A percentile compares a stretch with the other conserved stretches of the same genome.
Conservation (phyloP, 23 red algal genomes). For the Gracilaria domingensis region DNA sequence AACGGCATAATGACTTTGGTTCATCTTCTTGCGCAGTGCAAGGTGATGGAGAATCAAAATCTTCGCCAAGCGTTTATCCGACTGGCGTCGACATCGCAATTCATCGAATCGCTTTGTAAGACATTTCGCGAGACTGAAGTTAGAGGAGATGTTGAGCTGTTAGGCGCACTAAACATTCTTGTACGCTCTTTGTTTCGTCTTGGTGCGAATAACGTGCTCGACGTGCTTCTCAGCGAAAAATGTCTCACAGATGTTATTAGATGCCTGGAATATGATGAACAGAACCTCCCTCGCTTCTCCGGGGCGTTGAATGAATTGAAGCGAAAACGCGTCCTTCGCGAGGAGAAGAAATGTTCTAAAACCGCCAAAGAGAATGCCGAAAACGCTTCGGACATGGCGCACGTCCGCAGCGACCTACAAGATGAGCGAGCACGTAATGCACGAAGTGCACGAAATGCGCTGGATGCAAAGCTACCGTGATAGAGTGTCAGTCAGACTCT, state of each 20-base stretch:
- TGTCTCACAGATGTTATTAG: constrained; percentile 43
- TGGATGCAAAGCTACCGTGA: background rate
- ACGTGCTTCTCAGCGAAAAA: constrained; percentile 41
- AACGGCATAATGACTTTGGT: constrained; percentile 22
- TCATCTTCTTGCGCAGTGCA: constrained; percentile 4
- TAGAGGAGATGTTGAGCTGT: constrained; percentile 24
- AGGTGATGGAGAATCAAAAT: constrained; percentile 12
- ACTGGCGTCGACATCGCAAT: constrained; percentile 16
- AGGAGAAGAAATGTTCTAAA: background rate
- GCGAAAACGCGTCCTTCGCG: background rate
- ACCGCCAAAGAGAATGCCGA: background rate
- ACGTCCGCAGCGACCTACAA: background rate
- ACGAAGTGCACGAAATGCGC: background rate
- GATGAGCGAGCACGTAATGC: background rate
- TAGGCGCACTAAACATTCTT: constrained; percentile 43
- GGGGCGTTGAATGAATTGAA: constrained; percentile 7
- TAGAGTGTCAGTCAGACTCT: background rate
- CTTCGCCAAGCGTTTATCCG: constrained; percentile 20
- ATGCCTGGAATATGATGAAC: constrained; percentile 43
- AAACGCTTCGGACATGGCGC: background rate
- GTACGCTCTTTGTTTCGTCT: constrained; percentile 55
- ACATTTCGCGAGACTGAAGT: constrained; percentile 38
- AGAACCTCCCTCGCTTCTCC: constrained; percentile 9
- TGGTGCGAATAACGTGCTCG: constrained; percentile 28
- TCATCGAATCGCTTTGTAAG: constrained; percentile 33